A percentile compares a stretch with the other conserved stretches of the same genome.
phyloP scores from a whole-genome alignment of 1,284 basidiomycete species.

The Cryptococcus sp. region DNA sequence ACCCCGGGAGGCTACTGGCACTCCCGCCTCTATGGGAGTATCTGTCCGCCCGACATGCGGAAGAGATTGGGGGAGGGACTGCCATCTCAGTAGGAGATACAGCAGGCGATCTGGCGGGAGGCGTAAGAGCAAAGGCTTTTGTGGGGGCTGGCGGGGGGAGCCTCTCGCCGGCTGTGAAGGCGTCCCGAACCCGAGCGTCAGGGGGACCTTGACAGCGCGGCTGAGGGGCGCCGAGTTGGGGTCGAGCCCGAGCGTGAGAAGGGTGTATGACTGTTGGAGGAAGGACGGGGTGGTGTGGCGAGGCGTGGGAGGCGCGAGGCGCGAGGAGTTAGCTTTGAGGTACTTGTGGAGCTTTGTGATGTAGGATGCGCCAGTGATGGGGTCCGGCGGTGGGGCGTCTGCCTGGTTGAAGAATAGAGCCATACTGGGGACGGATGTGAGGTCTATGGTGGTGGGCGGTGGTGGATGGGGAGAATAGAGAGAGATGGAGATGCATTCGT shows the following conservation, averaged over 20 bases:
- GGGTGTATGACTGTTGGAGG: constrained; percentile 45
- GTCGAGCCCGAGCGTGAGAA: constrained; percentile 48
- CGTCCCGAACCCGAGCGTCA: constrained; percentile 44
- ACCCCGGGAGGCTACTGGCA: constrained; percentile 34
- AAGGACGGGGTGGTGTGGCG: constrained; percentile 16
- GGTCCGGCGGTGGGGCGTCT: constrained; percentile 13
- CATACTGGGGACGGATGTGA: background rate
- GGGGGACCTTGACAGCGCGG: constrained; percentile 37
- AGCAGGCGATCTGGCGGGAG: constrained; percentile 48
- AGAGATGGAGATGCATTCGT: background rate
- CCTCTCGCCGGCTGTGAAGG: constrained; percentile 18
- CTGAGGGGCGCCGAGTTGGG: constrained; percentile 42
- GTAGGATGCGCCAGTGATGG: constrained; percentile 39
- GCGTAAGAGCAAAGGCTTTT: constrained; percentile 42
- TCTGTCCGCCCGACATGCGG: constrained; percentile 47
- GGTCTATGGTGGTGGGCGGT: too few species aligned
- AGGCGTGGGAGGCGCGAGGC: constrained; percentile 33
- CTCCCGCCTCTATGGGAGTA: constrained; percentile 40
- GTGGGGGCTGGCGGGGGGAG: constrained; percentile 1
- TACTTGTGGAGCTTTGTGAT: constrained; percentile 46
- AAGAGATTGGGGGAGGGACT: constrained; percentile 34
- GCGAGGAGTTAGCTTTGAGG: constrained; percentile 38
- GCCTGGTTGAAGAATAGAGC: constrained; percentile 3
- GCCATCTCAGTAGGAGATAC: constrained; percentile 47
- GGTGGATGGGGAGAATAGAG: background rate